phyloP scores from a whole-genome alignment of 768 basidiomycete species.

The Auricularia sp. region DNA sequence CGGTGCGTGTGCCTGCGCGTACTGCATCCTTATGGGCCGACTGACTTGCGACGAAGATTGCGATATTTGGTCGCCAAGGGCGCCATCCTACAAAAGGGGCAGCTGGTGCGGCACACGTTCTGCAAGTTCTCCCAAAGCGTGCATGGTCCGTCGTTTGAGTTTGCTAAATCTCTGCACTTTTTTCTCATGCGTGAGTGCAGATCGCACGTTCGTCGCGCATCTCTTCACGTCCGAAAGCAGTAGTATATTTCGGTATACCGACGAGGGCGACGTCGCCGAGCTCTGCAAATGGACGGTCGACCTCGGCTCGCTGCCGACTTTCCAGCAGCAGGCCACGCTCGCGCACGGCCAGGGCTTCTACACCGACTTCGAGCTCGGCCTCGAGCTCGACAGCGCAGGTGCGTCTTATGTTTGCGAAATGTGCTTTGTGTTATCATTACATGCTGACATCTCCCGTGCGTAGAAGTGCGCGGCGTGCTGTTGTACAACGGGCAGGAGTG shows the following conservation, averaged over 20 bases:
- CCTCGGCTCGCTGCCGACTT: constrained; percentile 64
- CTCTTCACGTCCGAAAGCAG: constrained; percentile 71
- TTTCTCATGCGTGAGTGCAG: constrained; percentile 24
- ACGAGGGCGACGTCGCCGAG: constrained; percentile 69
- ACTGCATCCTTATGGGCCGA: too few species aligned
- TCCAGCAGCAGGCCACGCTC: constrained; percentile 57
- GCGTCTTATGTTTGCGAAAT: not conserved
- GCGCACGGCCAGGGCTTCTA: constrained; percentile 60
- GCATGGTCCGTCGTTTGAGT: constrained; percentile 29
- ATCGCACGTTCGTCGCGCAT: constrained; percentile 72
- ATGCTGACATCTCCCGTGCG: not conserved
- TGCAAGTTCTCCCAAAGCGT: constrained; percentile 49
- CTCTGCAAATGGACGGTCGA: constrained; percentile 85
- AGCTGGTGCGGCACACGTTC: constrained; percentile 72
- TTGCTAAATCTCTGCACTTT: too few species aligned
- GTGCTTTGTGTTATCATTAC: not conserved
- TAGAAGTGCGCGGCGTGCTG: constrained; percentile 71
- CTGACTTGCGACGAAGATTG: constrained; percentile 35
- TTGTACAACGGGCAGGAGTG: constrained; percentile 69
- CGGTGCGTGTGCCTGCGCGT: constrained; percentile 37
- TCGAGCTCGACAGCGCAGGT: constrained; percentile 69
- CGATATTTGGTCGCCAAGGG: constrained; percentile 85
- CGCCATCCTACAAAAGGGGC: constrained; percentile 36
- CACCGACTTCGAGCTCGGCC: constrained; percentile 75
- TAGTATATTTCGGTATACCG: constrained; percentile 70